Percentiles rank a stretch among this genome's conserved stretches.
Conservation (phyloP, 164 flowering plant species). For the Stephania cephalantha region DNA sequence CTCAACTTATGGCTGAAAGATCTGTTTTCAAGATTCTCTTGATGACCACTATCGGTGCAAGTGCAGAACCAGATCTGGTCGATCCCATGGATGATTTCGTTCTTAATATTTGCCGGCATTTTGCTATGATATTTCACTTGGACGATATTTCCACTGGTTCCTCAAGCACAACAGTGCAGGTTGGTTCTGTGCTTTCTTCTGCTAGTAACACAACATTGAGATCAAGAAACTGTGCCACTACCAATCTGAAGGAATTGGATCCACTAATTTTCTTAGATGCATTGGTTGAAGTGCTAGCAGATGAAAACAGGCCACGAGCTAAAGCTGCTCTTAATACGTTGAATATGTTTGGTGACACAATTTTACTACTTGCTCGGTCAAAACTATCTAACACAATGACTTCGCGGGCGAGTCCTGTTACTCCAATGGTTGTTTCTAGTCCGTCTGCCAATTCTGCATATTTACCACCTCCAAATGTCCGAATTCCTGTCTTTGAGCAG, state of each 20-base stretch:
- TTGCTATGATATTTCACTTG: constrained; percentile 86
- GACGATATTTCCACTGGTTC: constrained; percentile 43
- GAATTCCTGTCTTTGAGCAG: constrained; percentile 91
- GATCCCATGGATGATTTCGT: constrained; percentile 83
- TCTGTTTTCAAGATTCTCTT: constrained; percentile 85
- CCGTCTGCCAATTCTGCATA: constrained; percentile 92
- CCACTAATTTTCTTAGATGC: constrained; percentile 95
- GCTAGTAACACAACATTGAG: constrained; percentile 31
- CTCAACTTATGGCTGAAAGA: constrained; percentile 97
- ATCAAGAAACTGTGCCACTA: constrained; percentile 34
- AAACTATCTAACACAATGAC: constrained; percentile 59
- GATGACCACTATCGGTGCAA: constrained; percentile 80
- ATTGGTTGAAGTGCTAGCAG: constrained; percentile 85
- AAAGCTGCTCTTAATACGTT: constrained; percentile 84
- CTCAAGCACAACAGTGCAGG: constrained; percentile 30
- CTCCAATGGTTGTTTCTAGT: constrained; percentile 96
- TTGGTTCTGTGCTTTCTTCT: constrained; percentile 49
- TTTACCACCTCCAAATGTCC: constrained; percentile 90
- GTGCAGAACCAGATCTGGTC: constrained; percentile 72
- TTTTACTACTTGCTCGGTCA: constrained; percentile 78
- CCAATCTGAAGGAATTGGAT: constrained; percentile 84
- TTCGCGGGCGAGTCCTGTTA: constrained; percentile 76
- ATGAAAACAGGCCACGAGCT: constrained; percentile 87
- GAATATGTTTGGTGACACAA: constrained; percentile 78
- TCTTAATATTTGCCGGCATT: constrained; percentile 79